These are phyloP conservation scores for Polyplosphaeria fusca DNA, from an alignment of 495 filamentous ascomycete genomes.

Conservation along the genomic window DNA sequence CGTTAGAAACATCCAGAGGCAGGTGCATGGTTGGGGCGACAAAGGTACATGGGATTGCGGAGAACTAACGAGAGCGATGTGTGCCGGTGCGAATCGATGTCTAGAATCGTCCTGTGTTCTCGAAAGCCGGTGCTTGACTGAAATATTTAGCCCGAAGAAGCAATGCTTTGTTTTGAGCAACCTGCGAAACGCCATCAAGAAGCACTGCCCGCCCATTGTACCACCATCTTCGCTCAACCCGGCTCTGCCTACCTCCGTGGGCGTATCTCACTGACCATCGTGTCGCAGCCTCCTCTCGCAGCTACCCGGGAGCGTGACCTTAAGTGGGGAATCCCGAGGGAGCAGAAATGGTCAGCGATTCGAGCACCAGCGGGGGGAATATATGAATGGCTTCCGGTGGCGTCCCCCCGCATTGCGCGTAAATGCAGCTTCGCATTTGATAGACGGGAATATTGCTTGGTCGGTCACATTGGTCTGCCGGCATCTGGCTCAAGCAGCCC, in stretches of 20 bases:
- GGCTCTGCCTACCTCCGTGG: conserved; percentile 20
- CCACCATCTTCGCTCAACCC: not conserved
- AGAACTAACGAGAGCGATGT: not conserved
- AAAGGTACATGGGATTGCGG: conserved; percentile 1
- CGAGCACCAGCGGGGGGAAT: no score
- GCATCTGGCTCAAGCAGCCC: conserved; percentile 3
- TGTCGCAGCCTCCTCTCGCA: conserved; percentile 10
- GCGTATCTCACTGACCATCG: conserved; percentile 22
- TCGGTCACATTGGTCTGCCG: conserved; percentile 15
- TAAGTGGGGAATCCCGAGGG: no score
- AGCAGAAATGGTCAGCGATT: no score
- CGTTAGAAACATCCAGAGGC: conserved; percentile 25
- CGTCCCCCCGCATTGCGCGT: not conserved
- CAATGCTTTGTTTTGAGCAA: not conserved
- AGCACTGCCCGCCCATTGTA: conserved; percentile 1
- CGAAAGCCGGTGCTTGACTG: not conserved
- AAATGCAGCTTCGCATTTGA: not conserved
- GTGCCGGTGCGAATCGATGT: no score
- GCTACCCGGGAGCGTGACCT: no score
- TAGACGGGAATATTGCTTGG: not conserved
- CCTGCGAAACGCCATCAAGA: no score
- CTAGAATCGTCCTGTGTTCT: no score
- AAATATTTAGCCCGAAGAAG: not conserved
- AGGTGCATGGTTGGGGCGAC: conserved; percentile 13
- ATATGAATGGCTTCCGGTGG: no score